A percentile compares a stretch with the other conserved stretches of the same genome.
These are phyloP conservation scores for Sphenostylis stenocarpa DNA, from an alignment of 306 rosid genomes.

Conservation along the genomic window DNA sequence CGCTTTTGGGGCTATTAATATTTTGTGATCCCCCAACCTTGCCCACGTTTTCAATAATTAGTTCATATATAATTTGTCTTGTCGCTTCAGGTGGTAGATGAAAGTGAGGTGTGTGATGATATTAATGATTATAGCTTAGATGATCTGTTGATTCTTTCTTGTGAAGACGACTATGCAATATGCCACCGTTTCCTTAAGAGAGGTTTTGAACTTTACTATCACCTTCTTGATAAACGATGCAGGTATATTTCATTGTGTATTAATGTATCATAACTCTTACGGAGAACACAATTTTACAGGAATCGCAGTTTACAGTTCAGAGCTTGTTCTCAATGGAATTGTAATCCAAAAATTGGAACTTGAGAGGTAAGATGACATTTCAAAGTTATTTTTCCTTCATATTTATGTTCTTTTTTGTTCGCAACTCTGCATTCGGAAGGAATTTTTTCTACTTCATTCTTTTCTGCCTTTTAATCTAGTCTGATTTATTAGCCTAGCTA, in stretches of 20 bases:
- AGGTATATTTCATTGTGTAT: background rate
- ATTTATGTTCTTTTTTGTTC: background rate
- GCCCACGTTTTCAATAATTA: background rate
- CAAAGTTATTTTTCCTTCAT: slow-evolving; percentile 7
- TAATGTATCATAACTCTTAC: background rate
- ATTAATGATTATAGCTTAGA: slow-evolving; percentile 31
- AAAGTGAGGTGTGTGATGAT: slow-evolving; percentile 28
- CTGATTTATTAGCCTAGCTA: slow-evolving; percentile 1
- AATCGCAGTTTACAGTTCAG: slow-evolving; percentile 42
- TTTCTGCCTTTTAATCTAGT: background rate
- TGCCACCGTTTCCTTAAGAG: slow-evolving; percentile 41
- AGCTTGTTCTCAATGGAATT: slow-evolving; percentile 58
- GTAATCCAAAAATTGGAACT: slow-evolving; percentile 44
- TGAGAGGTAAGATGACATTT: slow-evolving; percentile 35
- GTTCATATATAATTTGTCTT: slow-evolving; percentile 17
- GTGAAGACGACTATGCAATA: slow-evolving; percentile 50
- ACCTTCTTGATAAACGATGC: background rate
- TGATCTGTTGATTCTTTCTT: slow-evolving; percentile 54
- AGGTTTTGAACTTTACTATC: slow-evolving; percentile 34
- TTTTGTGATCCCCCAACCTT: background rate
- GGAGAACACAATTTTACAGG: slow-evolving; percentile 39
- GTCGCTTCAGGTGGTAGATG: slow-evolving; percentile 52
- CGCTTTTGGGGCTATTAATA: slow-evolving; percentile 5
- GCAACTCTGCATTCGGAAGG: background rate
- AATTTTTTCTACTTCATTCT: background rate